phyloP scores from a whole-genome alignment of 306 rosid genomes.

The Castanospermum australe region DNA sequence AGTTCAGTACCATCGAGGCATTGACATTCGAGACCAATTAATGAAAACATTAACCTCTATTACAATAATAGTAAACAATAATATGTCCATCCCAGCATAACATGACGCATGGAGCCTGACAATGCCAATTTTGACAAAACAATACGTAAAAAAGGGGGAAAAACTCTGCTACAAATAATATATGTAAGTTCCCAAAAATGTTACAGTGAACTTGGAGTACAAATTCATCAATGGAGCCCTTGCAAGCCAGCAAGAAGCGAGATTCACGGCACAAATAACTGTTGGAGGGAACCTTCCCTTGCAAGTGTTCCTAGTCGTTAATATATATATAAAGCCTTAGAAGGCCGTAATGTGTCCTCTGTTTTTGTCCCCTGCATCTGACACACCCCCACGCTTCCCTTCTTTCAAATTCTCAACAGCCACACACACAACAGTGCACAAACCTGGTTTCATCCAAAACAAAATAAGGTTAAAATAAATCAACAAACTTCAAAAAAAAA shows the following conservation, averaged over 20 bases:
- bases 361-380: slow-evolving; percentile 44
- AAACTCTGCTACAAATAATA: neutral
- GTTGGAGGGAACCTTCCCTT: slow-evolving; percentile 42
- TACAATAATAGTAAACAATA: neutral
- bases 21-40: neutral
- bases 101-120: slow-evolving; percentile 21
- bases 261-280: slow-evolving; percentile 42
- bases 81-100: neutral
- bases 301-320: slow-evolving; percentile 29
- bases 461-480: neutral
- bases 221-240: slow-evolving; percentile 39
- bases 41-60: neutral
- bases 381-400: slow-evolving; percentile 44
- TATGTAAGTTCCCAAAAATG: neutral
- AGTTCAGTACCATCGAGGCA: too few relatives aligned
- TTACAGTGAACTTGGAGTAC: slow-evolving; percentile 30
- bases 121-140: slow-evolving; percentile 12
- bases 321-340: neutral
- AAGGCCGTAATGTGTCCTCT: slow-evolving; percentile 26
- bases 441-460: neutral
- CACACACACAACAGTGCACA: slow-evolving; percentile 7
- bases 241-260: slow-evolving; percentile 42
- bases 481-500: neutral
- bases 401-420: slow-evolving; percentile 36
- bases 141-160: neutral